These are phyloP conservation scores for Hawksworthiomyces lignivorus DNA, from an alignment of 2,329 filamentous ascomycete species.

Conservation along the genomic window DNA sequence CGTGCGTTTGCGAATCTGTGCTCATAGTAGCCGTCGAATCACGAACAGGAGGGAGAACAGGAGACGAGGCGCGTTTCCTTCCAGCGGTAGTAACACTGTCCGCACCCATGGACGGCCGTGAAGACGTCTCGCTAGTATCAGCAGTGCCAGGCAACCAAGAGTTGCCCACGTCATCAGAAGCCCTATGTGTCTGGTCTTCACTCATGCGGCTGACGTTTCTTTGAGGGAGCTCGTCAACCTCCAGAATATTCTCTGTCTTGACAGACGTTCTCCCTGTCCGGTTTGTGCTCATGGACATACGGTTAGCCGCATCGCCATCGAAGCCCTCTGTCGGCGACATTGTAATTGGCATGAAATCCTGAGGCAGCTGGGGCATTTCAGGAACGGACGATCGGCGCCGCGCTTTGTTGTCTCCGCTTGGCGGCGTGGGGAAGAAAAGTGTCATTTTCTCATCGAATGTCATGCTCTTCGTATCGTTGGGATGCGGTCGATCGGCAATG, in stretches of 20 bases:
- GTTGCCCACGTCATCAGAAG: constrained; percentile 27
- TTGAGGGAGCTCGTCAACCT: constrained; percentile 25
- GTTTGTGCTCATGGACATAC: constrained; percentile 25
- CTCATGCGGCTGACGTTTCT: background rate
- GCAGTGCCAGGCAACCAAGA: constrained; percentile 32
- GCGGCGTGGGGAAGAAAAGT: constrained; percentile 37
- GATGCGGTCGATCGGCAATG: constrained; percentile 29
- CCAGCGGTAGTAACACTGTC: constrained; percentile 14
- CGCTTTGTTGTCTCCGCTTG: constrained; percentile 17
- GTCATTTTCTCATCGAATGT: constrained; percentile 51
- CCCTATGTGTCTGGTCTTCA: constrained; percentile 14
- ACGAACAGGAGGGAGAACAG: constrained; percentile 35
- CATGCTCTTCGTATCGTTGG: constrained; percentile 51
- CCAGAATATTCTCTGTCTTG: constrained; percentile 33
- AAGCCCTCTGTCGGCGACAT: constrained; percentile 16
- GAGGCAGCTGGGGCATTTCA: constrained; percentile 32
- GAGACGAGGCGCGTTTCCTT: constrained; percentile 41
- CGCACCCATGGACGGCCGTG: constrained; percentile 12
- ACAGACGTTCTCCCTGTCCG: constrained; percentile 29
- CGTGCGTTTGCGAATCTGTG: constrained; percentile 27
- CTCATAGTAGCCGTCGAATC: constrained; percentile 27
- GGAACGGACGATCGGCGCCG: constrained; percentile 36
- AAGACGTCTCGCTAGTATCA: constrained; percentile 11
- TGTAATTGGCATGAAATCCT: constrained; percentile 19
- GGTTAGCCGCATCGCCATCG: constrained; percentile 14